Conservation (phyloP, 768 basidiomycete species). For the Russula lepida region DNA sequence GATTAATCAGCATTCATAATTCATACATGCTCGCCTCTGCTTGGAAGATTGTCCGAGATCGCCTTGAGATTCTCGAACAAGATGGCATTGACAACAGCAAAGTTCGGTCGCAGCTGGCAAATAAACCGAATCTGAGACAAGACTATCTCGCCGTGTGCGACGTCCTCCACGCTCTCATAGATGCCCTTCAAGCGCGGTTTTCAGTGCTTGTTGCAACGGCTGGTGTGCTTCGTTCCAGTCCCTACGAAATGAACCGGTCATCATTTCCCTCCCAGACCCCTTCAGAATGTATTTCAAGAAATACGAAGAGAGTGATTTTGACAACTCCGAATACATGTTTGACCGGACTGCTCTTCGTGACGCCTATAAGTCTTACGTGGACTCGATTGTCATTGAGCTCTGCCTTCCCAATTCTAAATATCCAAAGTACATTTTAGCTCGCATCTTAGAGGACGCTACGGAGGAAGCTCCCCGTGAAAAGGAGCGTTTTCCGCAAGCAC, state of each 20-base stretch:
- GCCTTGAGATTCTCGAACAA: constrained; percentile 46
- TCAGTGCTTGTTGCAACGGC: constrained; percentile 62
- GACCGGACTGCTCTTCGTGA: constrained; percentile 53
- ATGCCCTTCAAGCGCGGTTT: constrained; percentile 55
- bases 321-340: constrained; percentile 51
- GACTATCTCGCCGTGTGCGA: constrained; percentile 59
- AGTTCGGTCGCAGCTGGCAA: constrained; percentile 46
- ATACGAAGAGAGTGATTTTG: constrained; percentile 31
- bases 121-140: constrained; percentile 41
- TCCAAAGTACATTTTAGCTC: constrained; percentile 56
- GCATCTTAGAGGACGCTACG: constrained; percentile 60
- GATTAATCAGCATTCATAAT: constrained; percentile 48
- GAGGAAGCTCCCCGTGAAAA: constrained; percentile 67
- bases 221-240: constrained; percentile 37
- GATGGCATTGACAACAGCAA: constrained; percentile 46
- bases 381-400: constrained; percentile 76
- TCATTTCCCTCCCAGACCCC: constrained; percentile 42
- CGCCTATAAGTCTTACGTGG: constrained; percentile 69
- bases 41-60: constrained; percentile 65
- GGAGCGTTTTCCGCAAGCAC: constrained; percentile 65
- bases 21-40: constrained; percentile 73
- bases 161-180: constrained; percentile 49
- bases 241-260: constrained; percentile 6
- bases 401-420: constrained; percentile 66
- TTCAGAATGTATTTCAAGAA: constrained; percentile 64